These are phyloP conservation scores for Onygenales sp. DNA, from an alignment of 2,329 filamentous ascomycete genomes.

Conservation along the genomic window DNA sequence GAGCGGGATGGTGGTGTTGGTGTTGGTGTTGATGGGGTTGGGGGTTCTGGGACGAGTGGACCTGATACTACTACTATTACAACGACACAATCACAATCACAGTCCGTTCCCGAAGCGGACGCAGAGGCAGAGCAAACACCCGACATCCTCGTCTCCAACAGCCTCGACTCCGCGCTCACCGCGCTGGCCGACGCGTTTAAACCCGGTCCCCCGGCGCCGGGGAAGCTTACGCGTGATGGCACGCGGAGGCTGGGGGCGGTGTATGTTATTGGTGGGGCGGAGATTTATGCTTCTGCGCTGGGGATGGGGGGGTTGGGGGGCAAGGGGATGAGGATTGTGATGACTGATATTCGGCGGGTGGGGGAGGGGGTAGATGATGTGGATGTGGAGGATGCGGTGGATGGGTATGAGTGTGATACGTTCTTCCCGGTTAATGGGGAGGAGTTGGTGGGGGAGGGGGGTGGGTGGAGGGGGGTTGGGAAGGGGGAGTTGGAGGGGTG, in stretches of 20 bases:
- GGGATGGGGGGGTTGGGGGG: too few species aligned
- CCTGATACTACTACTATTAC: too few species aligned
- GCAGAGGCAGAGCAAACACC: constrained; percentile 16
- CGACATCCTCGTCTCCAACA: constrained; percentile 43
- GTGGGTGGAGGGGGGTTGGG: constrained; percentile 25
- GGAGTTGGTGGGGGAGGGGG: constrained; percentile 18
- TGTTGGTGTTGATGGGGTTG: not conserved
- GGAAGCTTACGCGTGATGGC: constrained; percentile 3
- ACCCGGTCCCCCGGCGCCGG: not conserved
- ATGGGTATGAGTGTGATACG: constrained; percentile 38
- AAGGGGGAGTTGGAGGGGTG: constrained; percentile 28
- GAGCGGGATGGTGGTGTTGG: not conserved
- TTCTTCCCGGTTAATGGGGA: constrained; percentile 34
- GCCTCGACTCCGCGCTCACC: constrained; percentile 49
- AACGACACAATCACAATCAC: not conserved
- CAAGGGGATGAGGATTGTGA: constrained; percentile 24
- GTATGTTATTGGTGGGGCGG: constrained; percentile 84
- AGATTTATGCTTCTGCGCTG: constrained; percentile 65
- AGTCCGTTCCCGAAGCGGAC: constrained; percentile 2
- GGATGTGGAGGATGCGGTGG: constrained; percentile 9
- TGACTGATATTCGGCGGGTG: constrained; percentile 30
- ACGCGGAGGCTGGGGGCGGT: constrained; percentile 43
- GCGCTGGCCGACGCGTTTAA: constrained; percentile 22
- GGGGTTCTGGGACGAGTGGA: too few species aligned
- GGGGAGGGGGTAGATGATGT: not conserved